Evolutionary conservation across 257 asterid species (phyloP).

Genomic region (Solanum paucissectum): DNA sequence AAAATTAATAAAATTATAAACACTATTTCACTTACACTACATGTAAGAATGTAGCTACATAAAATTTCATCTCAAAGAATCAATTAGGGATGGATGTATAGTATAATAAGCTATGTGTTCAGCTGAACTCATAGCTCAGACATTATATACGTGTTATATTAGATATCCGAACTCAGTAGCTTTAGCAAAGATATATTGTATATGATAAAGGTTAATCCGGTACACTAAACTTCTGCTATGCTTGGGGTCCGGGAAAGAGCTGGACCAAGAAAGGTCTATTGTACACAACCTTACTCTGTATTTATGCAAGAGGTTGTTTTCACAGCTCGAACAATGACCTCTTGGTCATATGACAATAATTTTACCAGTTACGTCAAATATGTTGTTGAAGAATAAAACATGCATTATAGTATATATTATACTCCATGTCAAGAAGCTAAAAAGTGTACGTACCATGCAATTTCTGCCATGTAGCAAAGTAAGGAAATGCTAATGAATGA

Average conservation of each 20-base stretch:
- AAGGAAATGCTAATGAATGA: conserved; percentile 58
- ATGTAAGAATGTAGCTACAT: neutral
- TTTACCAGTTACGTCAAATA: neutral
- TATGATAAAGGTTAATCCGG: neutral
- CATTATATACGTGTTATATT: neutral
- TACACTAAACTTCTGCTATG: neutral
- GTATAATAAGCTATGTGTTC: neutral
- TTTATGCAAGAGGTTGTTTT: neutral
- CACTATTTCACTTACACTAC: neutral
- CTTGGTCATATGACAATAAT: neutral
- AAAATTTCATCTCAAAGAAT: neutral
- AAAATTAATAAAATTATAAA: neutral
- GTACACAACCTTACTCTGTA: no score
- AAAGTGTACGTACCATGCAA: conserved; percentile 40
- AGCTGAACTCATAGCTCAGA: neutral
- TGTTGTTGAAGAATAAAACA: neutral
- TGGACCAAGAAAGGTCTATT: neutral
- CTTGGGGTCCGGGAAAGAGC: neutral
- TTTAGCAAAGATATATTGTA: neutral
- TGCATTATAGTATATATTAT: neutral
- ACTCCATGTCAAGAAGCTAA: neutral
- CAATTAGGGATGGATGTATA: neutral
- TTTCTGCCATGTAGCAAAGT: conserved; percentile 66
- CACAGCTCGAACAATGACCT: neutral
- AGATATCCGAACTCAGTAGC: no score